Percentiles rank a stretch among this genome's conserved stretches.
phyloP scores from a whole-genome alignment of 2,329 filamentous ascomycete species.

The Epichloe scottii region DNA sequence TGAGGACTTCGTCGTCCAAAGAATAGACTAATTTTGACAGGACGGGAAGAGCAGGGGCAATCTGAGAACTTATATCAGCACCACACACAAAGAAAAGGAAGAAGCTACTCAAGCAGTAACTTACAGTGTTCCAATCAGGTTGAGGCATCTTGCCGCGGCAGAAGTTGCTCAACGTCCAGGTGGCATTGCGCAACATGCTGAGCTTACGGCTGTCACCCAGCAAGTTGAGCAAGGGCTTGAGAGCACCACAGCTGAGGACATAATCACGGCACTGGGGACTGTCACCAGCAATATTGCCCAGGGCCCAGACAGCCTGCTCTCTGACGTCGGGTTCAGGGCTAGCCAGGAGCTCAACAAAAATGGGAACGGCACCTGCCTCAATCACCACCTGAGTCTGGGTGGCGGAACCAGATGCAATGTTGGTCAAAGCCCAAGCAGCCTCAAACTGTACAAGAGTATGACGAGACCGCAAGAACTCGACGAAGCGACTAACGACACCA shows the following conservation, averaged over 20 bases:
- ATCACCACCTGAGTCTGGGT: constrained; percentile 98
- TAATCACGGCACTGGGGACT: constrained; percentile 97
- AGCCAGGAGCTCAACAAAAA: constrained; percentile 90
- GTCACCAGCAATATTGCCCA: constrained; percentile 97
- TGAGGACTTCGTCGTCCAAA: constrained; percentile 93
- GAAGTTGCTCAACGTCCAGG: constrained; percentile 99
- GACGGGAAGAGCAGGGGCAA: constrained; percentile 85
- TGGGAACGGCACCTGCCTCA: constrained; percentile 92
- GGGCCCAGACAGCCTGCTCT: constrained; percentile 95
- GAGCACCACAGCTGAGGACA: constrained; percentile 79
- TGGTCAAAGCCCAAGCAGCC: constrained; percentile 96
- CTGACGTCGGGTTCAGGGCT: constrained; percentile 96
- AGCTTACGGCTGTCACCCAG: constrained; percentile 96
- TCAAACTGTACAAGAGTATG: constrained; percentile 98
- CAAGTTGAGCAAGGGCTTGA: constrained; percentile 78
- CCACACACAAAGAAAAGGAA: neutral
- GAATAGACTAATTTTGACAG: constrained; percentile 97
- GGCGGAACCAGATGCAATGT: constrained; percentile 95
- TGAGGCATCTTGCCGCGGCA: constrained; percentile 99
- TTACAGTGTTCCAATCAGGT: constrained; percentile 90
- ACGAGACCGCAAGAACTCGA: constrained; percentile 94
- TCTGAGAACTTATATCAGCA: constrained; percentile 38
- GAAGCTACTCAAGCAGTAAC: constrained; percentile 17
- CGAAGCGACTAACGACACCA: constrained; percentile 91
- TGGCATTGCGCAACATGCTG: constrained; percentile 97